Evolutionary conservation across 192 early-diverging fungal species (phyloP).

Genomic region (Coemansia sp.): DNA sequence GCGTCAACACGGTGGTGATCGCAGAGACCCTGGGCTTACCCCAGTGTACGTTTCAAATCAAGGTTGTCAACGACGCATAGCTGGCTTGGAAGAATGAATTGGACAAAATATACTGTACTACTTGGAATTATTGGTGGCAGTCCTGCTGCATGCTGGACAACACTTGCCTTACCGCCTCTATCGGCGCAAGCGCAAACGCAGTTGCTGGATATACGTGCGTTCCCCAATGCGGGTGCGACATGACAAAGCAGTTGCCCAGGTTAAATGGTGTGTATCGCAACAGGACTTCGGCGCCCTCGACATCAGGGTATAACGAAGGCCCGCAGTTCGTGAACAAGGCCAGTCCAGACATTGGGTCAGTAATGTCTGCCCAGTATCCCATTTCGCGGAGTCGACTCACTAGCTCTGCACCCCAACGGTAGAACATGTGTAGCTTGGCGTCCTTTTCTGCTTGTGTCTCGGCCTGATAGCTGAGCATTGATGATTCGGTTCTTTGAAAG

Average conservation of each 20-base stretch:
- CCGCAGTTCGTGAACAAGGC: slow-evolving; percentile 69
- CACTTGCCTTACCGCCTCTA: slow-evolving; percentile 41
- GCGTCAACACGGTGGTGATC: slow-evolving; percentile 80
- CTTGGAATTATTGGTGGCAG: neutral
- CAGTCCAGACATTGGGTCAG: slow-evolving; percentile 85
- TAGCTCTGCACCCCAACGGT: slow-evolving; percentile 66
- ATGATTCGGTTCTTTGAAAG: slow-evolving; percentile 72
- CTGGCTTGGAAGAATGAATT: neutral
- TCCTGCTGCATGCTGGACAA: slow-evolving; percentile 25
- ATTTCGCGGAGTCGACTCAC: slow-evolving; percentile 54
- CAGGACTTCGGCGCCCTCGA: slow-evolving; percentile 74
- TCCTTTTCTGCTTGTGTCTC: slow-evolving; percentile 81
- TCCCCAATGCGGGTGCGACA: slow-evolving; percentile 89
- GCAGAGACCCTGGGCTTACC: slow-evolving; percentile 84
- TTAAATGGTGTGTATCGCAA: slow-evolving; percentile 76
- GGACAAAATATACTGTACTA: neutral
- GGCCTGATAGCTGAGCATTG: slow-evolving; percentile 73
- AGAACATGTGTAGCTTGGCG: slow-evolving; percentile 78
- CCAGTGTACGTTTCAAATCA: slow-evolving; percentile 69
- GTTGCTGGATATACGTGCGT: slow-evolving; percentile 88
- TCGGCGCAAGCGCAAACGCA: slow-evolving; percentile 78
- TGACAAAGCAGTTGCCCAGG: slow-evolving; percentile 79
- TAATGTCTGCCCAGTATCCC: slow-evolving; percentile 87
- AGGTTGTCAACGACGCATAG: slow-evolving; percentile 38
- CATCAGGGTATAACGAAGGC: slow-evolving; percentile 83